phyloP scores from a whole-genome alignment of 352 stramenopile species.

The Globisporangium mamillatum region DNA sequence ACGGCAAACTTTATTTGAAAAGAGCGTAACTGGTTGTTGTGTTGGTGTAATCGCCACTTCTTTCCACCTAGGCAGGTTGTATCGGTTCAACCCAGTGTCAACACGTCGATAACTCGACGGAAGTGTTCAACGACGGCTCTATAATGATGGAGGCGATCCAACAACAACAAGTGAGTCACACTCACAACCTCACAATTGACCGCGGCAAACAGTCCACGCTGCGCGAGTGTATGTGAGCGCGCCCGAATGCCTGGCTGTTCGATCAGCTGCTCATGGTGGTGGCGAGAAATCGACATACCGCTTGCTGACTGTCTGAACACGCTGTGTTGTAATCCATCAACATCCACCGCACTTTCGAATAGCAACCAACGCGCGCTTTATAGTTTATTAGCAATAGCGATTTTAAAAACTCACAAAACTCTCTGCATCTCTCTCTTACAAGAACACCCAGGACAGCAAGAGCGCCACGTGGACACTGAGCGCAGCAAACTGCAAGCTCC shows the following conservation, averaged over 20 bases:
- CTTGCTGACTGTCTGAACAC: not conserved
- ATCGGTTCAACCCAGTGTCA: too few relatives aligned
- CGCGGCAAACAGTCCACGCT: not conserved
- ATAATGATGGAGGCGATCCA: too few relatives aligned
- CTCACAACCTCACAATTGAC: not conserved
- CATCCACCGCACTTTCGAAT: not conserved
- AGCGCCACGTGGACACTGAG: slow-evolving; percentile 1
- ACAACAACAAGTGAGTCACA: not conserved
- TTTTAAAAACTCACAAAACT: not conserved
- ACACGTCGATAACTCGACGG: too few relatives aligned
- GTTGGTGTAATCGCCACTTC: too few relatives aligned
- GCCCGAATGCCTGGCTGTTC: too few relatives aligned
- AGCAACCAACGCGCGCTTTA: not conserved
- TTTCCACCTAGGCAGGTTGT: too few relatives aligned
- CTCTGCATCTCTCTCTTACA: not conserved
- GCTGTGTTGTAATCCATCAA: too few relatives aligned
- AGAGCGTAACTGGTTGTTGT: too few relatives aligned
- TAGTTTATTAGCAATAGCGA: slow-evolving; percentile 1
- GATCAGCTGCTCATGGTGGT: not conserved
- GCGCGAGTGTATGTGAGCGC: too few relatives aligned
- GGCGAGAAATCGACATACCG: not conserved
- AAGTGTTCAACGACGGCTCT: too few relatives aligned
- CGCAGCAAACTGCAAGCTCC: not conserved
- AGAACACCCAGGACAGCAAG: not conserved
- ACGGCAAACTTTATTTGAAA: too few relatives aligned